These are phyloP conservation scores for Naganishia sp. DNA, from an alignment of 1,284 basidiomycete genomes.

Conservation along the genomic window DNA sequence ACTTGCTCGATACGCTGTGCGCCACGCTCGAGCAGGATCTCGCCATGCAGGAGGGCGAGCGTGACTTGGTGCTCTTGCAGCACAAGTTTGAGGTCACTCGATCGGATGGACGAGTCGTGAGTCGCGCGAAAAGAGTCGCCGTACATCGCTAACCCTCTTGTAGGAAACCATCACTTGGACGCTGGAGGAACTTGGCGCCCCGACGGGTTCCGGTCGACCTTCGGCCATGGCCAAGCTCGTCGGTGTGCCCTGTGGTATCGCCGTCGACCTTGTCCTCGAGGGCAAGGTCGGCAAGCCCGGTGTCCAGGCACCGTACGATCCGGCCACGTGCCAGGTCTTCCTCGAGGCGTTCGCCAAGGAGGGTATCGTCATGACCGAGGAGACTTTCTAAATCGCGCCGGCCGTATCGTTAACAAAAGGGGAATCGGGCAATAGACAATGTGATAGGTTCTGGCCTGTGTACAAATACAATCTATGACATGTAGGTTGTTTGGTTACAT, in stretches of 20 bases:
- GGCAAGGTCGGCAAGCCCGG: slow-evolving; percentile 74
- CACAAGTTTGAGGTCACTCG: slow-evolving; percentile 93
- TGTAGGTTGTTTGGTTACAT: slow-evolving; percentile 2
- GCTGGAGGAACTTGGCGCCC: slow-evolving; percentile 85
- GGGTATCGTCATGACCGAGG: slow-evolving; percentile 77
- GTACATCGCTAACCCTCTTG: background rate
- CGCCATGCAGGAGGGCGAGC: slow-evolving; percentile 86
- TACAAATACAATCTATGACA: background rate
- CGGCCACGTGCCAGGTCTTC: slow-evolving; percentile 73
- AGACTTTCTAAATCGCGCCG: slow-evolving; percentile 49
- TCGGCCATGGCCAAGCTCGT: slow-evolving; percentile 94
- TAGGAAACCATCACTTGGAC: slow-evolving; percentile 88
- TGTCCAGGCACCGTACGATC: slow-evolving; percentile 81
- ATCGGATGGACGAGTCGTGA: slow-evolving; percentile 72
- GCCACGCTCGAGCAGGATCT: slow-evolving; percentile 87
- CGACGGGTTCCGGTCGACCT: slow-evolving; percentile 62
- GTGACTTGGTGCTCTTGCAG: slow-evolving; percentile 95
- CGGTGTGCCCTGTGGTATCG: slow-evolving; percentile 91
- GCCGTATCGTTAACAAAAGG: background rate
- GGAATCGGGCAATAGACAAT: slow-evolving; percentile 10
- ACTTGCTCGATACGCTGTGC: slow-evolving; percentile 92
- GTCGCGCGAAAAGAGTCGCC: slow-evolving; percentile 38
- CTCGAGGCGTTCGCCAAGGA: slow-evolving; percentile 75
- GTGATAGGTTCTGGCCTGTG: background rate
- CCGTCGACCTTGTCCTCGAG: slow-evolving; percentile 73